Evolutionary conservation across 164 flowering plant species (phyloP).

Genomic region (Annona cherimola): DNA sequence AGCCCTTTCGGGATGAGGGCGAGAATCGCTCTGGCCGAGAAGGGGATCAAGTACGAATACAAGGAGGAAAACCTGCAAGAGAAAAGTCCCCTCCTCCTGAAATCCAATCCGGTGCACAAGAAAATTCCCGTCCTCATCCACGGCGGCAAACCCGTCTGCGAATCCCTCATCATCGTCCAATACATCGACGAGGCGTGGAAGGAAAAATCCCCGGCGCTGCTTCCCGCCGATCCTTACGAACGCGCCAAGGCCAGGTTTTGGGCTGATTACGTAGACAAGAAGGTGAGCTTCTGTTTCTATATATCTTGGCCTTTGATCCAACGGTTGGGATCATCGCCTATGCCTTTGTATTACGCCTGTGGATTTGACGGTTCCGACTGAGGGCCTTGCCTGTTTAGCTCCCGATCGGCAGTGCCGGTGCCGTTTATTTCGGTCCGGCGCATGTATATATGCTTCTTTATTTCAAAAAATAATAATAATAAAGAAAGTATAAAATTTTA

Average conservation of each 20-base stretch:
- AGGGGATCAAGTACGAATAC: slow-evolving; percentile 4
- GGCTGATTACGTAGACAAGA: slow-evolving; percentile 8
- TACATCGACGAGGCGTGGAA: slow-evolving; percentile 17
- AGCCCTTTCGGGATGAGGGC: slow-evolving; percentile 4
- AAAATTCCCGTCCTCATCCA: slow-evolving; percentile 13
- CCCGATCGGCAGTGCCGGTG: too few relatives aligned
- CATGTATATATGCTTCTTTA: too few relatives aligned
- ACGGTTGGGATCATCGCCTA: neutral
- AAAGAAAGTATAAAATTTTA: too few relatives aligned
- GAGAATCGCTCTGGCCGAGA: slow-evolving; percentile 4
- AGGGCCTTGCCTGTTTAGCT: too few relatives aligned
- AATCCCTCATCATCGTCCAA: slow-evolving; percentile 9
- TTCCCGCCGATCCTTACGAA: slow-evolving; percentile 8
- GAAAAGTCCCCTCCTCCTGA: slow-evolving; percentile 1
- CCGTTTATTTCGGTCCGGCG: too few relatives aligned
- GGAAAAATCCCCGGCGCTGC: neutral
- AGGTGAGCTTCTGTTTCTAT: neutral
- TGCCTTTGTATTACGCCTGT: neutral
- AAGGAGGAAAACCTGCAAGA: neutral
- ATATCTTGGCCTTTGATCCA: neutral
- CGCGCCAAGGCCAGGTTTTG: slow-evolving; percentile 11
- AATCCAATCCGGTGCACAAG: slow-evolving; percentile 7
- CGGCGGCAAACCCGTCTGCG: slow-evolving; percentile 5
- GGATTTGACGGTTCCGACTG: too few relatives aligned
- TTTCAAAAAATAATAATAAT: too few relatives aligned